Evolutionary conservation across 2,329 filamentous ascomycete genomes (phyloP).

Genomic region (Colletotrichum camelliae): DNA sequence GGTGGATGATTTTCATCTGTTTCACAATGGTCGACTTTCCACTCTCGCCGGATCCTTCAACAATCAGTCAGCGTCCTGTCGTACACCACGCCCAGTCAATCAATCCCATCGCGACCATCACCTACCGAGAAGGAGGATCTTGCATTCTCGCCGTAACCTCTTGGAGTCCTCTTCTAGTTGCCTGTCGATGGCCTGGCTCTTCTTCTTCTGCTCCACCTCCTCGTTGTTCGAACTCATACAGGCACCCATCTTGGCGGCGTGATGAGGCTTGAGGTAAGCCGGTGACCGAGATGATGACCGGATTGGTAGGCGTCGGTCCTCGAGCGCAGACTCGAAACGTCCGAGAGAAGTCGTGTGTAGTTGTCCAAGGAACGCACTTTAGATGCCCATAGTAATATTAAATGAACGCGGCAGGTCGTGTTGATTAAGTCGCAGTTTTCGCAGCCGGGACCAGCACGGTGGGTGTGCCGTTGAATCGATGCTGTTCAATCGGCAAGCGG

Average conservation of each 20-base stretch:
- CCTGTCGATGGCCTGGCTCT: conserved; percentile 94
- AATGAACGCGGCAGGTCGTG: too few species aligned
- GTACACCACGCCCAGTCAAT: neutral
- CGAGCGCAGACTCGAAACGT: neutral
- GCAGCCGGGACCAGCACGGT: neutral
- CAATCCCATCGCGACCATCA: neutral
- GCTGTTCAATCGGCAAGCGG: neutral
- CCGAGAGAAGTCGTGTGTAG: neutral
- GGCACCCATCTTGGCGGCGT: conserved; percentile 73
- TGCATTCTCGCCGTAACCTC: conserved; percentile 95
- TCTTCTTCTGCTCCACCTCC: conserved; percentile 92
- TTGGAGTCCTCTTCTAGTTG: conserved; percentile 93
- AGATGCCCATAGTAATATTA: conserved; percentile 21
- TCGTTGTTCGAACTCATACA: conserved; percentile 91
- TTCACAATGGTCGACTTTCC: conserved; percentile 99
- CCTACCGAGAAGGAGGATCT: conserved; percentile 92
- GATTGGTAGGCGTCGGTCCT: neutral
- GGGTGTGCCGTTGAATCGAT: neutral
- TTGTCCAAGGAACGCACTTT: neutral
- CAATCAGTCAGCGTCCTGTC: neutral
- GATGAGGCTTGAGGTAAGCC: neutral
- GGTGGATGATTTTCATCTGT: conserved; percentile 99
- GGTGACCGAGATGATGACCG: neutral
- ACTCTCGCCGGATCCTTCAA: conserved; percentile 91
- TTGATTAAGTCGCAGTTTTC: neutral